Conservation (phyloP, 257 asterid genomes). For the Galeopsis tetrahit region DNA sequence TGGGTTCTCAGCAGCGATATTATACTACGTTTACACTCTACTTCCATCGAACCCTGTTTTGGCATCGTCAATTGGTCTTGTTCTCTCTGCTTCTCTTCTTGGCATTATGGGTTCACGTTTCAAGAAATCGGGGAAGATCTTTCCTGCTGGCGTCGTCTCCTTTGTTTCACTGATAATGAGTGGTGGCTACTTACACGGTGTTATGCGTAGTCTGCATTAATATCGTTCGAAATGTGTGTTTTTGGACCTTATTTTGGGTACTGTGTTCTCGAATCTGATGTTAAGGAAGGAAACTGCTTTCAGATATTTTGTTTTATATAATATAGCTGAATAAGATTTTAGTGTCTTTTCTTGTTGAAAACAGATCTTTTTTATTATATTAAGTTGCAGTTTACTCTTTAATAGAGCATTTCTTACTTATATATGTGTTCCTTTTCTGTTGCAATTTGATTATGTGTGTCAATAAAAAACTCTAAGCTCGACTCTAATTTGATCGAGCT, state of each 20-base stretch:
- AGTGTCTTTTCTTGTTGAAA: background rate
- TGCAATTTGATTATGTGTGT: too few relatives aligned
- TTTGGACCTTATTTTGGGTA: background rate
- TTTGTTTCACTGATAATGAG: slow-evolving; percentile 74
- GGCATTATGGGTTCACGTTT: slow-evolving; percentile 91
- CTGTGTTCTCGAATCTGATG: background rate
- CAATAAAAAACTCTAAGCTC: too few relatives aligned
- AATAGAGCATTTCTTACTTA: too few relatives aligned
- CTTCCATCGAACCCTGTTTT: slow-evolving; percentile 77
- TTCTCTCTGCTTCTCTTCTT: slow-evolving; percentile 66
- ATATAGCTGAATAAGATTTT: background rate
- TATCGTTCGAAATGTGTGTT: background rate
- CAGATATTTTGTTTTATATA: background rate
- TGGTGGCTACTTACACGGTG: slow-evolving; percentile 89
- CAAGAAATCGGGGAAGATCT: slow-evolving; percentile 77
- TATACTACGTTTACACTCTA: slow-evolving; percentile 54
- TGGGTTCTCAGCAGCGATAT: slow-evolving; percentile 61
- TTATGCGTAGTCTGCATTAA: slow-evolving; percentile 66
- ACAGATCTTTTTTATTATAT: too few relatives aligned
- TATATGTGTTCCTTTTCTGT: too few relatives aligned
- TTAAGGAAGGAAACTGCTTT: background rate
- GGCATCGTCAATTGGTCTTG: slow-evolving; percentile 80
- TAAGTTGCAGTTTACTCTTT: too few relatives aligned
- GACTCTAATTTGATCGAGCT: too few relatives aligned
- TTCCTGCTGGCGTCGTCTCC: slow-evolving; percentile 89